Evolutionary conservation across 805 yeast genomes (phyloP).

Genomic region (Candida maesae): DNA sequence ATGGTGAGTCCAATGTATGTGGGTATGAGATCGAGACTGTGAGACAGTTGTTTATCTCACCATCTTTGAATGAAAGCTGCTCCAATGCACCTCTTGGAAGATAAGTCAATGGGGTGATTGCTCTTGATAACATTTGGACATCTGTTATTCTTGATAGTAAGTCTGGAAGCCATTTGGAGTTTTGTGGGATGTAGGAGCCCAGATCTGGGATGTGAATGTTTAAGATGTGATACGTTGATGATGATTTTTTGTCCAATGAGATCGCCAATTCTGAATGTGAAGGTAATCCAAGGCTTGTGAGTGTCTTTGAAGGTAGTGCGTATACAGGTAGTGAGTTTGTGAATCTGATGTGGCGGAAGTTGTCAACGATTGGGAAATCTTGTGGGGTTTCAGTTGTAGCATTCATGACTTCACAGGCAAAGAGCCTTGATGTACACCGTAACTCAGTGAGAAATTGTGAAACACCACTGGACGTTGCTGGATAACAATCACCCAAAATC

Average conservation of each 20-base stretch:
- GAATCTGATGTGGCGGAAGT: constrained; percentile 14
- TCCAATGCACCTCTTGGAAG: no score
- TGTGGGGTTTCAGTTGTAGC: not conserved
- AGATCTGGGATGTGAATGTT: constrained; percentile 17
- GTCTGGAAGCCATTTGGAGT: constrained; percentile 2
- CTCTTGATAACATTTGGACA: no score
- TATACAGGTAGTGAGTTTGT: constrained; percentile 12
- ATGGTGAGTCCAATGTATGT: constrained; percentile 6
- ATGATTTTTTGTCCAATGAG: constrained; percentile 11
- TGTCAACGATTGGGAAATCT: constrained; percentile 2
- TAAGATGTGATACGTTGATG: constrained; percentile 7
- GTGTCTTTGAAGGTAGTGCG: constrained; percentile 8
- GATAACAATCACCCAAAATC: constrained; percentile 4
- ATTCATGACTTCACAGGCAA: not conserved
- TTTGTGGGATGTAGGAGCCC: constrained; percentile 9
- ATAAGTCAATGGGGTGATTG: no score
- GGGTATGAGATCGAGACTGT: constrained; percentile 16
- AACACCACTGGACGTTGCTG: not conserved
- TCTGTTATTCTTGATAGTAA: constrained; percentile 1
- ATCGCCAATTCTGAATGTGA: constrained; percentile 10
- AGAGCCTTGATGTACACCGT: not conserved
- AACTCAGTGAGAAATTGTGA: constrained; percentile 4
- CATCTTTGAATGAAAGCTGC: constrained; percentile 6
- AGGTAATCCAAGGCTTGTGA: constrained; percentile 1
- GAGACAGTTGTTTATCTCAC: constrained; percentile 4